Percentiles rank a stretch among this genome's conserved stretches.
Evolutionary conservation across 2,329 filamentous ascomycete species (phyloP).

Genomic region (Scedosporium boydii): DNA sequence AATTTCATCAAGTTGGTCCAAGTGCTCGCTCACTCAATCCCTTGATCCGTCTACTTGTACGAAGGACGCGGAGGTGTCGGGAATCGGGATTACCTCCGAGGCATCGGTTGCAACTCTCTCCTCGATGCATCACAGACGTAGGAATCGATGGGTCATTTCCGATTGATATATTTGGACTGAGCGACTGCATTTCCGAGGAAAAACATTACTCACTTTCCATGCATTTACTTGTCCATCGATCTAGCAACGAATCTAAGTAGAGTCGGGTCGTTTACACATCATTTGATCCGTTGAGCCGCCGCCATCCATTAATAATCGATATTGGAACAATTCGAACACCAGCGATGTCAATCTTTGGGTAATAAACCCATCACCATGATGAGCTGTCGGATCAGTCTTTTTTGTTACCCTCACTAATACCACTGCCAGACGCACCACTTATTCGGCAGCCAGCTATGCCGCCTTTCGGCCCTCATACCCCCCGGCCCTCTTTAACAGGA

Average conservation of each 20-base stretch:
- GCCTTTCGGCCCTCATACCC: constrained; percentile 52
- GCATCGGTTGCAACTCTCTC: neutral
- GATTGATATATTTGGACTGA: too few relatives aligned
- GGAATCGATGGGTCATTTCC: too few relatives aligned
- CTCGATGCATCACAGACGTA: too few relatives aligned
- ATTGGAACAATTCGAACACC: too few relatives aligned
- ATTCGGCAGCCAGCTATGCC: constrained; percentile 48
- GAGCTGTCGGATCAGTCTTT: neutral
- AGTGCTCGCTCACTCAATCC: neutral
- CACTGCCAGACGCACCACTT: constrained; percentile 38
- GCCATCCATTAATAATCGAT: too few relatives aligned
- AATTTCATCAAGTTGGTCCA: neutral
- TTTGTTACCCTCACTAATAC: neutral
- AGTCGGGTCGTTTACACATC: too few relatives aligned
- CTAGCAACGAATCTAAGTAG: too few relatives aligned
- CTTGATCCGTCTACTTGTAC: neutral
- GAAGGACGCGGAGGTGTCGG: neutral
- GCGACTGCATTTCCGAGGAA: too few relatives aligned
- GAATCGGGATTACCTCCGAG: neutral
- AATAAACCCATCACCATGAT: neutral
- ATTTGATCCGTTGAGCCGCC: too few relatives aligned
- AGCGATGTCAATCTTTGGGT: neutral
- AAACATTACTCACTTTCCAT: too few relatives aligned
- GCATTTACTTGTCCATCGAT: too few relatives aligned
- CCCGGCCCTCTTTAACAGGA: constrained; percentile 37